Percentiles rank a stretch among this genome's conserved stretches.
These are phyloP conservation scores for Pyrenopolyporus hunteri DNA, from an alignment of 495 filamentous ascomycete species.

Conservation along the genomic window DNA sequence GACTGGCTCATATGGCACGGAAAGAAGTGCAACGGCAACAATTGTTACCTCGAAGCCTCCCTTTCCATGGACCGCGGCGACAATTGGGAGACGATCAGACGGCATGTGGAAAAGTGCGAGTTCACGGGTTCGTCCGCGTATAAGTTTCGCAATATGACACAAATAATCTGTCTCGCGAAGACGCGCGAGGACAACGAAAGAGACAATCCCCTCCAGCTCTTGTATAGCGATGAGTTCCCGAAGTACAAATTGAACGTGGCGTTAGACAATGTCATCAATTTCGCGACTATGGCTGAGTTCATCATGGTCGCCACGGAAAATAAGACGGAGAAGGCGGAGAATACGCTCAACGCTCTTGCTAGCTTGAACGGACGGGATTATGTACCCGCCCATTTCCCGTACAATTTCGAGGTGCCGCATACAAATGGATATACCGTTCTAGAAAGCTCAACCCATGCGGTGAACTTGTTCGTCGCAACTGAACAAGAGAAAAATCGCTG, in stretches of 20 bases:
- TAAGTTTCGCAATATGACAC: constrained; percentile 64
- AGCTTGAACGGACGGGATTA: constrained; percentile 84
- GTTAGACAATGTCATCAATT: constrained; percentile 75
- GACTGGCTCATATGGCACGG: constrained; percentile 95
- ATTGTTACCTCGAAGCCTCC: constrained; percentile 74
- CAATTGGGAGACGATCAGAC: constrained; percentile 70
- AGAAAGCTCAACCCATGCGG: constrained; percentile 86
- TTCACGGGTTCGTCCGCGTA: constrained; percentile 72
- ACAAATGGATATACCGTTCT: constrained; percentile 89
- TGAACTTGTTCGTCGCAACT: constrained; percentile 90
- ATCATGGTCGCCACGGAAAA: constrained; percentile 84
- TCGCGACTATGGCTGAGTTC: constrained; percentile 93
- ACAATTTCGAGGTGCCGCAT: constrained; percentile 73
- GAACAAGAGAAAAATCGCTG: constrained; percentile 63
- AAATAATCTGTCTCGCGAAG: constrained; percentile 82
- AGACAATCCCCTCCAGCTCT: constrained; percentile 68
- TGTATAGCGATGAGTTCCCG: constrained; percentile 78
- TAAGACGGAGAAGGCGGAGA: constrained; percentile 56
- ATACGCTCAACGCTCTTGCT: constrained; percentile 73
- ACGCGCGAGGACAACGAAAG: constrained; percentile 66
- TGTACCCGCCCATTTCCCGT: constrained; percentile 83
- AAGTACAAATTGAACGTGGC: constrained; percentile 59
- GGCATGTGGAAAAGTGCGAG: constrained; percentile 76
- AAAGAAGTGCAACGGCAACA: constrained; percentile 61
- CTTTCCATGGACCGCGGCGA: constrained; percentile 76